Percentiles rank a stretch among this genome's conserved stretches.
Evolutionary conservation across 306 rosid species (phyloP).

Genomic region (Senna tora): DNA sequence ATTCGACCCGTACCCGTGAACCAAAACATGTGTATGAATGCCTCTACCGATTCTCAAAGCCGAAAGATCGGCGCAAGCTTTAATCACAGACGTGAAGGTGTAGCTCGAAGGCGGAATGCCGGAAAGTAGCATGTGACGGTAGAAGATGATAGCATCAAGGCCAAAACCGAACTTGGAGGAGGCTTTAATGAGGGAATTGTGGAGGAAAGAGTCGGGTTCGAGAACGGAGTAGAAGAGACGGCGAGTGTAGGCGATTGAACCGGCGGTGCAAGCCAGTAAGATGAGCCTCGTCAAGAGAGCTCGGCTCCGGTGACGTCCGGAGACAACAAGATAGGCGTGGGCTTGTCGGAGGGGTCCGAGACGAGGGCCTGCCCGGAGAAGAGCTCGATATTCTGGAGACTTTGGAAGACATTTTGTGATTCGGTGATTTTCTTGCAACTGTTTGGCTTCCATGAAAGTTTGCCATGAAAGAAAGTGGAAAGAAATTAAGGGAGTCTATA

Average conservation of each 20-base stretch:
- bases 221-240: conserved; percentile 36
- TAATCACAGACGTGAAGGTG: conserved; percentile 82
- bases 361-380: conserved; percentile 69
- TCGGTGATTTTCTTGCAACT: conserved; percentile 12
- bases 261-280: conserved; percentile 69
- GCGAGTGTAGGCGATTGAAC: conserved; percentile 61
- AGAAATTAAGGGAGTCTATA: no score
- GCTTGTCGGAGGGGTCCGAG: conserved; percentile 63
- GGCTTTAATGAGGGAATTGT: conserved; percentile 52
- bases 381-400: conserved; percentile 64
- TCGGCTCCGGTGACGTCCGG: conserved; percentile 64
- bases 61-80: conserved; percentile 82
- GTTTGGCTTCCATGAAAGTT: conserved; percentile 52
- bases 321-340: conserved; percentile 73
- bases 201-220: conserved; percentile 3
- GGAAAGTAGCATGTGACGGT: conserved; percentile 61
- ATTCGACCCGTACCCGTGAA: conserved; percentile 61
- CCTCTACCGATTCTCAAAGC: conserved; percentile 48
- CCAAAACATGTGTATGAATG: conserved; percentile 67
- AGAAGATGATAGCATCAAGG: conserved; percentile 60
- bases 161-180: conserved; percentile 65
- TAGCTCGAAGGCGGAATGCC: conserved; percentile 59
- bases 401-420: conserved; percentile 24
- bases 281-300: conserved; percentile 84
- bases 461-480: not conserved